Evolutionary conservation across 352 stramenopile species (phyloP).

Genomic region (Stephanocyclus meneghinianus): DNA sequence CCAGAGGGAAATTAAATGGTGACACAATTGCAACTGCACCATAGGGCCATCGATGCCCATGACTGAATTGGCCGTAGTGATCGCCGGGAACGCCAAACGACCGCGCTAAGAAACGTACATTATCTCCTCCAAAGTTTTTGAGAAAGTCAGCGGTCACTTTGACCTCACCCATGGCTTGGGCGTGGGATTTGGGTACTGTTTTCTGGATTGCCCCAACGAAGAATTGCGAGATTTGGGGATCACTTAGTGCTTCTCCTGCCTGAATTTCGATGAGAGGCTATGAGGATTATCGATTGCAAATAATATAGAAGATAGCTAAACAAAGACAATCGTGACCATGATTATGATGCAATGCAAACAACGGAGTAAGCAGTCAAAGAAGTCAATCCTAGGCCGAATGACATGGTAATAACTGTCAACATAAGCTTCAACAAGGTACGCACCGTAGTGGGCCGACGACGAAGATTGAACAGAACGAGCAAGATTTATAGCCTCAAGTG

Average conservation of each 20-base stretch:
- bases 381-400: too few species aligned
- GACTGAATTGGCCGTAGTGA: constrained; percentile 92
- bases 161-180: constrained; percentile 85
- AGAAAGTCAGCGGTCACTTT: constrained; percentile 93
- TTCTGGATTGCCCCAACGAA: constrained; percentile 94
- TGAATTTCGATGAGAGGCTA: constrained; percentile 10
- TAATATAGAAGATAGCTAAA: too few species aligned
- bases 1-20: constrained; percentile 98
- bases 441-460: too few species aligned
- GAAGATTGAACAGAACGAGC: too few species aligned
- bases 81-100: constrained; percentile 95
- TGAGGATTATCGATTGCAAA: too few species aligned
- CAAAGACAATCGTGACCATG: too few species aligned
- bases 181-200: constrained; percentile 95
- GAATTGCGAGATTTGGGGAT: constrained; percentile 92
- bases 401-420: too few species aligned
- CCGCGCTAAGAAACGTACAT: constrained; percentile 94
- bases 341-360: too few species aligned
- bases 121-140: constrained; percentile 96
- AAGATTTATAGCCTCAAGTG: neutral
- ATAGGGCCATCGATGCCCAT: constrained; percentile 94
- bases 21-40: constrained; percentile 94
- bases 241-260: constrained; percentile 69
- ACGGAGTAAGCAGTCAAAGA: too few species aligned
- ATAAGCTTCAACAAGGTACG: too few species aligned